A percentile compares a stretch with the other conserved stretches of the same genome.
Evolutionary conservation across 2,329 filamentous ascomycete genomes (phyloP).

Genomic region (Colletotrichum viniferum): DNA sequence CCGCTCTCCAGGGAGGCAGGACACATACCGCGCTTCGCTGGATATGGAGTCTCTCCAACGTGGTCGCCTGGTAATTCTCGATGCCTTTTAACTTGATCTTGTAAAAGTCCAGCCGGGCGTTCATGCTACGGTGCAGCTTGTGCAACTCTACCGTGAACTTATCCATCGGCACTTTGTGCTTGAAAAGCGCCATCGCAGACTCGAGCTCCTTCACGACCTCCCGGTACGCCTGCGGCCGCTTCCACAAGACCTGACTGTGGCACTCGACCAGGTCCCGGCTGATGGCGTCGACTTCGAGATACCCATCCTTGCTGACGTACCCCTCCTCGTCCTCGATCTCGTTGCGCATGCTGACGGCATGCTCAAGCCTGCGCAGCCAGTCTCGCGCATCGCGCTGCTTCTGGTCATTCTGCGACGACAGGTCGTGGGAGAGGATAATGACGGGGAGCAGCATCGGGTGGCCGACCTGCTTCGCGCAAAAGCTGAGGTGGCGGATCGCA

Average conservation of each 20-base stretch:
- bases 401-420: conserved; percentile 59
- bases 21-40: conserved; percentile 62
- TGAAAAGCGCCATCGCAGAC: conserved; percentile 51
- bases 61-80: conserved; percentile 67
- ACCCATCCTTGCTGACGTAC: conserved; percentile 54
- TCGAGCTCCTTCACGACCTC: conserved; percentile 56
- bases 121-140: conserved; percentile 57
- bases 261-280: conserved; percentile 68
- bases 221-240: conserved; percentile 64
- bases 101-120: conserved; percentile 62
- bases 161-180: conserved; percentile 27
- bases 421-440: conserved; percentile 63
- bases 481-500: conserved; percentile 53
- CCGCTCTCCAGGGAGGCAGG: neutral
- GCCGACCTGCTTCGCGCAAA: conserved; percentile 52
- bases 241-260: conserved; percentile 66
- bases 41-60: conserved; percentile 63
- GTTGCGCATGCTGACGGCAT: conserved; percentile 64
- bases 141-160: conserved; percentile 37
- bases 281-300: conserved; percentile 63
- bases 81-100: conserved; percentile 64
- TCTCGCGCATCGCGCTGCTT: conserved; percentile 68
- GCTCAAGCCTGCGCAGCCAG: conserved; percentile 65
- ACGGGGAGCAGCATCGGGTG: conserved; percentile 65
- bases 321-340: conserved; percentile 62